Evolutionary conservation across 2,329 filamentous ascomycete species (phyloP), one percentile per base, ranked within the genome.

Genomic region (Mycosphaerella arachidis): DNA sequence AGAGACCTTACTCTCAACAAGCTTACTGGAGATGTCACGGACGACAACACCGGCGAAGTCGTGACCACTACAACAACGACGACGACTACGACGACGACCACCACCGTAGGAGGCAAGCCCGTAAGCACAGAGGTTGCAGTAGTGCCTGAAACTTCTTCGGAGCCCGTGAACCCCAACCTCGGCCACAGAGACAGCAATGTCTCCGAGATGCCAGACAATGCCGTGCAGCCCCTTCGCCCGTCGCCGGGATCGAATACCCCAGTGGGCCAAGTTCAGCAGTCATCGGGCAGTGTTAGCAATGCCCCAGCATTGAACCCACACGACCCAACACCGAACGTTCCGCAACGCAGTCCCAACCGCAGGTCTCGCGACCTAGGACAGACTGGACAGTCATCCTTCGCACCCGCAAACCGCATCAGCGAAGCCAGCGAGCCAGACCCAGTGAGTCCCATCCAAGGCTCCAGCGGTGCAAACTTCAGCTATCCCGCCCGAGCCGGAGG

Each of bases 61-160:
- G 68, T 72, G 16, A 66, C 66, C 6, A 70, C 67, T 3, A 65
- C 68, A 2, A 72, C 70, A 2, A 71, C 70, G 4, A 72, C 69
- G 9, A 72, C 70, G 4, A 72, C 70, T 6, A 72, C 70, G 13
- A 71, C 69, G 10, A 71, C 68, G 9, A 68, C 67, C 0, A 70
- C 66, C 6, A 66, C 65, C 10, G 50, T 33, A 33, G 60, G 64
- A 12, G 65, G 65, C 27, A 63, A 61, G 40, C 60, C 62, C 52
- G 61, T 61, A 31, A 67, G 66, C 52, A 65, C 62, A 31, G 54
- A 60, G 31, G 51, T 55, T 33, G 31, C 53, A 7, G 48, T 56
- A 24, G n/a, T 33, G 29, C 56, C 46, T 30, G 48, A 30, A 40
- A 27, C 8, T 35, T 45, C 48, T 31, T 33, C 16, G 30, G 16